A percentile compares a stretch with the other conserved stretches of the same genome.
phyloP scores from a whole-genome alignment of 192 early-diverging fungal species.

The Linnemannia schmuckeri region DNA sequence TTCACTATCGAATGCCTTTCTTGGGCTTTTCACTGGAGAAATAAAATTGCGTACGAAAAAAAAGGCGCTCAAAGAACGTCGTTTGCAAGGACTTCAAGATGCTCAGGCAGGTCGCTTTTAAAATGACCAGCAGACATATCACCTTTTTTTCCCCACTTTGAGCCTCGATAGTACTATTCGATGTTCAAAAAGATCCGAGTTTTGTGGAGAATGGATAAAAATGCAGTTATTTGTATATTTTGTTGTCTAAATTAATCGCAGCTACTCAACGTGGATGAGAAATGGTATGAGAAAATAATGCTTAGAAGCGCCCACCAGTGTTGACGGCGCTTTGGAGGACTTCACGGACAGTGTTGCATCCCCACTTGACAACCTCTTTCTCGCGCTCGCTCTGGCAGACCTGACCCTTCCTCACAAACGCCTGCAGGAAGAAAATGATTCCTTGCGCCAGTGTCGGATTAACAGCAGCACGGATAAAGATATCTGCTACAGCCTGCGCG shows the following conservation, averaged over 20 bases:
- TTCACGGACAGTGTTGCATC: slow-evolving; percentile 76
- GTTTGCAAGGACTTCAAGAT: too few species aligned
- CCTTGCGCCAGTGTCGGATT: slow-evolving; percentile 85
- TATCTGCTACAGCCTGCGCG: slow-evolving; percentile 64
- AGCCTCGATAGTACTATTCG: too few species aligned
- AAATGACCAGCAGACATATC: too few species aligned
- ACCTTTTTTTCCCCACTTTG: too few species aligned
- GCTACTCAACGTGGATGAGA: not conserved
- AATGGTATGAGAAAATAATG: not conserved
- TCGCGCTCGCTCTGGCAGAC: slow-evolving; percentile 75
- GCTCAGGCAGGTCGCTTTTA: too few species aligned
- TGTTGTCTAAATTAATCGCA: not conserved
- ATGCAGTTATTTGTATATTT: not conserved
- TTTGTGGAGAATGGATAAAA: too few species aligned
- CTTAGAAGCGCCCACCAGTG: slow-evolving; percentile 53
- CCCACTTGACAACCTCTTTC: slow-evolving; percentile 72
- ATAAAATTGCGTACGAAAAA: too few species aligned
- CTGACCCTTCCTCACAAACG: slow-evolving; percentile 75
- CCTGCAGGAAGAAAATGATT: slow-evolving; percentile 85
- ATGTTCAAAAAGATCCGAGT: too few species aligned
- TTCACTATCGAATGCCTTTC: too few species aligned
- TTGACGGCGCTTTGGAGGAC: slow-evolving; percentile 58
- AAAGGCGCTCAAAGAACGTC: too few species aligned
- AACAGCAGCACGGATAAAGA: slow-evolving; percentile 68
- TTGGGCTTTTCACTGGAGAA: too few species aligned